Base-by-base conservation (phyloP, 176 grass and related monocot species). In the Rhynchospora breviuscula region DNA sequence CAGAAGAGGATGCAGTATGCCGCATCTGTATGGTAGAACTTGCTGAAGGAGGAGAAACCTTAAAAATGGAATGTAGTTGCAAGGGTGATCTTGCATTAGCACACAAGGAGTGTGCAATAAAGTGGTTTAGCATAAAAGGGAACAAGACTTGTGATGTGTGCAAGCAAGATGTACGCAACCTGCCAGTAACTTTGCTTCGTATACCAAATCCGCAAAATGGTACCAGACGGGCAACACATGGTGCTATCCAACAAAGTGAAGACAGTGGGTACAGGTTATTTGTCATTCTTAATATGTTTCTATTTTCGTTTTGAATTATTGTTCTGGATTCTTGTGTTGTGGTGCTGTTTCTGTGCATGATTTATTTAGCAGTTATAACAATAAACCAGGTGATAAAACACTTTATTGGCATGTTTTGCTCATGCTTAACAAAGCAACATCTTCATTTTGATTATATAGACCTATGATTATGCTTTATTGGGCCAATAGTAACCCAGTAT, bases 41-140 rank as follows among this genome's bases (percentile, higher is more conserved):
- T 15, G 88, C 92, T 4, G 96, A 99, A 91, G 92, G 92, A 69
- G 96, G 93, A 26, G 96, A 99, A 92, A 99, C 96, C 82, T 86
- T 99, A 86, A 99, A 99, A 92, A 87, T 99, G 96, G 96, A 99
- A 69, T 99, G 96, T 81, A 95, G 93, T 64, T 99, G 96, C 91
- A 99, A 99, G 90, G 96, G 96, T 83, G 96, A 99, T 71, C 93
- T 99, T 75, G 93, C 96, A 31, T 88, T 99, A 84, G 96, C 93
- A 10, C 96, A 99, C 86, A 91, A 99, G 86, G 96, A 99, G 23
- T 99, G 96, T 86, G 96, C 96, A 52, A 67, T 99, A 80, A 99
- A 99, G 91, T 99, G 96, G 96, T 99, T 99, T 89, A 99, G 93
- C 67, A 95, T 99, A 60, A 99, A 99, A 72, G 96, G 96, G 63